phyloP scores from a whole-genome alignment of 2,329 filamentous ascomycete genomes.

The Phoma herbarum region DNA sequence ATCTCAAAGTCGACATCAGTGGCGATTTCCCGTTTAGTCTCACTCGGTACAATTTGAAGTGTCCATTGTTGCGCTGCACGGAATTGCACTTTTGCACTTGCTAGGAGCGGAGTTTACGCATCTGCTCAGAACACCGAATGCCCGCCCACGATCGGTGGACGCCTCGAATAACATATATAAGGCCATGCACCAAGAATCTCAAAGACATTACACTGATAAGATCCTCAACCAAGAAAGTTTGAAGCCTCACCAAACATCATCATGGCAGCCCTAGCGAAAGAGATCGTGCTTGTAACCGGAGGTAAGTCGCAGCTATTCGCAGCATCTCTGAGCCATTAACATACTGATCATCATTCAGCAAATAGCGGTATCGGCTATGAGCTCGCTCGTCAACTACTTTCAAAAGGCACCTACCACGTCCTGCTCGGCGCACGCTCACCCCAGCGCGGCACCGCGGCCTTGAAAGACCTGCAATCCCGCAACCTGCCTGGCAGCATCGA shows the following conservation, averaged over 20 bases:
- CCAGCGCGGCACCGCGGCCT: constrained; percentile 37
- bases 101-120: neutral
- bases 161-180: neutral
- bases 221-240: neutral
- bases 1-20: neutral
- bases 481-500: constrained; percentile 45
- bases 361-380: constrained; percentile 62
- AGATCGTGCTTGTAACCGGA: constrained; percentile 15
- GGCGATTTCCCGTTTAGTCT: neutral
- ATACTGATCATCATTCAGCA: neutral
- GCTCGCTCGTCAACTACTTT: constrained; percentile 52
- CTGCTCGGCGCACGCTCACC: constrained; percentile 34
- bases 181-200: neutral
- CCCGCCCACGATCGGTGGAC: neutral
- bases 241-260: neutral
- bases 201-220: neutral
- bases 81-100: neutral
- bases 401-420: constrained; percentile 48
- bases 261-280: constrained; percentile 12
- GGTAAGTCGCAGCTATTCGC: neutral
- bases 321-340: too few relatives aligned
- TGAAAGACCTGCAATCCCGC: constrained; percentile 39
- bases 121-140: neutral
- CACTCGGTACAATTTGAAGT: neutral
- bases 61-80: neutral